Percentiles rank a stretch among this genome's conserved stretches.
Evolutionary conservation across 352 stramenopile species (phyloP).

Genomic region (Phytophthora podocarpi): DNA sequence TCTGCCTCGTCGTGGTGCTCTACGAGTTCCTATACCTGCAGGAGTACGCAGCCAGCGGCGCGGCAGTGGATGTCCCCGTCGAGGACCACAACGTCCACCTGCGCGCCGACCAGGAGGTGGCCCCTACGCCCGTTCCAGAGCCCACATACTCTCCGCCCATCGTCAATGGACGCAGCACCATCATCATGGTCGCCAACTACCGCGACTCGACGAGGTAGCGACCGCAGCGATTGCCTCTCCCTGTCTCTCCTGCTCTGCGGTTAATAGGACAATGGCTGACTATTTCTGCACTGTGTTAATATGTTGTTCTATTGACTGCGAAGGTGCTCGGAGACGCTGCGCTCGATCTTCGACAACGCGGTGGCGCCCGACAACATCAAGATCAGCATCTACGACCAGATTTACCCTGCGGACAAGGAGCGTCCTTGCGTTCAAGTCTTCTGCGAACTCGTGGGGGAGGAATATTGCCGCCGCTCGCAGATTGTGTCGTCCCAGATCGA

Average conservation of each 20-base stretch:
- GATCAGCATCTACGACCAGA: conserved; percentile 76
- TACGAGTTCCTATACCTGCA: conserved; percentile 85
- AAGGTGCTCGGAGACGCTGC: conserved; percentile 77
- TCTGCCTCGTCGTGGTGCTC: conserved; percentile 76
- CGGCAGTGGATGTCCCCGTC: conserved; percentile 27
- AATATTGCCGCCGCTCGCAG: conserved; percentile 60
- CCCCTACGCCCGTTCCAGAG: conserved; percentile 4
- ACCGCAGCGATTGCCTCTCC: too few species aligned
- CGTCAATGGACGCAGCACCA: conserved; percentile 69
- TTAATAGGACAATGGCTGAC: background rate
- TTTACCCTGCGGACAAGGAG: conserved; percentile 74
- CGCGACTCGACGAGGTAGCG: conserved; percentile 69
- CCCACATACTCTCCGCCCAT: conserved; percentile 37
- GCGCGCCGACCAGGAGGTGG: conserved; percentile 31
- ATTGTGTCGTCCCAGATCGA: conserved; percentile 77
- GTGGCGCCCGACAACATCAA: conserved; percentile 56
- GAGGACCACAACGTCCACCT: conserved; percentile 39
- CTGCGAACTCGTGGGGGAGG: conserved; percentile 70
- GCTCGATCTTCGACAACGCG: conserved; percentile 80
- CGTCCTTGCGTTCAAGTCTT: conserved; percentile 65
- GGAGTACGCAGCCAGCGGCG: conserved; percentile 55
- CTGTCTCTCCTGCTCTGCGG: background rate
- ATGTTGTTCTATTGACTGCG: background rate
- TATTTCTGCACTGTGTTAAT: conserved; percentile 4
- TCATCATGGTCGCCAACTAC: conserved; percentile 85